Percentiles rank a stretch among this genome's conserved stretches.
Conservation (phyloP, 345 rosid species). For the Carallia pectinifolia region DNA sequence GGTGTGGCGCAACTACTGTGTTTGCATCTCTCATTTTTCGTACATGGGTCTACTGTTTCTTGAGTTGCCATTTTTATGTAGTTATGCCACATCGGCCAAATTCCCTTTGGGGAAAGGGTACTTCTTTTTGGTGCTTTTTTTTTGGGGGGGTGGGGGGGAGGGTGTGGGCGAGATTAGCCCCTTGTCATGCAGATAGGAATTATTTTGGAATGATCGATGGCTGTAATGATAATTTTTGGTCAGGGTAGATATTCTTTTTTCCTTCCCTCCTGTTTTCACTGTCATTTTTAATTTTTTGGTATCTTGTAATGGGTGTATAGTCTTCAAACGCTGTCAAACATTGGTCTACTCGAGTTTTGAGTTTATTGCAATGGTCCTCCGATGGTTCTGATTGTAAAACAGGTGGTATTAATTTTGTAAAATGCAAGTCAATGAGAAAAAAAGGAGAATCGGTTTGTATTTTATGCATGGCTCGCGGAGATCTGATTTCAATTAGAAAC, state of each 20-base stretch:
- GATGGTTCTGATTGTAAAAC: slow-evolving; percentile 14
- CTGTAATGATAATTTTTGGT: slow-evolving; percentile 23
- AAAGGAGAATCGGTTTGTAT: slow-evolving; percentile 11
- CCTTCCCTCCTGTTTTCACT: too few relatives aligned
- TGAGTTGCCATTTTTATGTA: slow-evolving; percentile 5
- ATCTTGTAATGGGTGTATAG: slow-evolving; percentile 18
- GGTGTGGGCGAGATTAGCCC: neutral
- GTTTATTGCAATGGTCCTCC: neutral
- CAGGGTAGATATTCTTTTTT: slow-evolving; percentile 10
- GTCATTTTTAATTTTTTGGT: neutral
- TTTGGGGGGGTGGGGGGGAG: neutral
- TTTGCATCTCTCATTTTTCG: neutral
- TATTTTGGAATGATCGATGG: slow-evolving; percentile 4
- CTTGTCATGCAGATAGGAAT: slow-evolving; percentile 3
- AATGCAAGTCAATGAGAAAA: slow-evolving; percentile 2
- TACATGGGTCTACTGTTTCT: neutral
- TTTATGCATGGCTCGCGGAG: too few relatives aligned
- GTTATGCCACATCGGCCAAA: neutral
- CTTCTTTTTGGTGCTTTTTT: neutral
- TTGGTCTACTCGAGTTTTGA: neutral
- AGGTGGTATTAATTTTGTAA: slow-evolving; percentile 14
- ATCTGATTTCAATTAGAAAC: too few relatives aligned
- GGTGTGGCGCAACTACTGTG: neutral
- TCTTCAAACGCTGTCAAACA: neutral
- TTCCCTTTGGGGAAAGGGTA: neutral